A percentile compares a stretch with the other conserved stretches of the same genome.
These are phyloP conservation scores for Diaporthe longicolla DNA, from an alignment of 2,329 filamentous ascomycete genomes.

Conservation along the genomic window DNA sequence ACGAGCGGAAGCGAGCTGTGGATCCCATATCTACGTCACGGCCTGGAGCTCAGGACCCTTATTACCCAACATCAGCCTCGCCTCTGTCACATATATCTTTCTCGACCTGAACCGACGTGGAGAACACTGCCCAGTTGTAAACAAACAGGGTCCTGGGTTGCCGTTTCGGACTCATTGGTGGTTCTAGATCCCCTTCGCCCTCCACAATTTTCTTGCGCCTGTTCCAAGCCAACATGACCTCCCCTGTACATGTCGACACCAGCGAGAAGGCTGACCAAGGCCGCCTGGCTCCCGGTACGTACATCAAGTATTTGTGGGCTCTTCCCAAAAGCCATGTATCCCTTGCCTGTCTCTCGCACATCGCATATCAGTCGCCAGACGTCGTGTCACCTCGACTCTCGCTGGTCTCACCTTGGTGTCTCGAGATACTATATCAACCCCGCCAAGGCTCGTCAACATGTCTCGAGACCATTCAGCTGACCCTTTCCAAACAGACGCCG, in stretches of 20 bases:
- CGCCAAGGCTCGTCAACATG: conserved; percentile 28
- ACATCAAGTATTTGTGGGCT: background rate
- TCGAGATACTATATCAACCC: conserved; percentile 26
- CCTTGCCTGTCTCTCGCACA: conserved; percentile 25
- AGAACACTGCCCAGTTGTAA: conserved; percentile 22
- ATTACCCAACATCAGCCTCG: conserved; percentile 29
- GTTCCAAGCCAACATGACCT: conserved; percentile 38
- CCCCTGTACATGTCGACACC: conserved; percentile 40
- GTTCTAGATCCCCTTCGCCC: conserved; percentile 20
- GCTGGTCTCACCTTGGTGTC: conserved; percentile 9
- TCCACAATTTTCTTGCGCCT: conserved; percentile 12
- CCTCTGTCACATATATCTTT: conserved; percentile 35
- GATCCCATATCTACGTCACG: conserved; percentile 26
- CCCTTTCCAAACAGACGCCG: conserved; percentile 38
- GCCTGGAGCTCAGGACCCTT: conserved; percentile 28
- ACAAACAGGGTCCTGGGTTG: conserved; percentile 20
- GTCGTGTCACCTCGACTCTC: conserved; percentile 31
- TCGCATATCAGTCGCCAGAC: conserved; percentile 16
- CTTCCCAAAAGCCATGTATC: conserved; percentile 3
- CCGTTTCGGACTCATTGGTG: conserved; percentile 23
- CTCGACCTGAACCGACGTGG: conserved; percentile 24
- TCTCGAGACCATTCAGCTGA: conserved; percentile 32
- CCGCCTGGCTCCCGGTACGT: conserved; percentile 36
- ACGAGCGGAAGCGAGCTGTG: conserved; percentile 6
- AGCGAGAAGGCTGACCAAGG: conserved; percentile 38